Evolutionary conservation across 148 eudicot genomes (phyloP).

Genomic region (Rhododendron vialii): DNA sequence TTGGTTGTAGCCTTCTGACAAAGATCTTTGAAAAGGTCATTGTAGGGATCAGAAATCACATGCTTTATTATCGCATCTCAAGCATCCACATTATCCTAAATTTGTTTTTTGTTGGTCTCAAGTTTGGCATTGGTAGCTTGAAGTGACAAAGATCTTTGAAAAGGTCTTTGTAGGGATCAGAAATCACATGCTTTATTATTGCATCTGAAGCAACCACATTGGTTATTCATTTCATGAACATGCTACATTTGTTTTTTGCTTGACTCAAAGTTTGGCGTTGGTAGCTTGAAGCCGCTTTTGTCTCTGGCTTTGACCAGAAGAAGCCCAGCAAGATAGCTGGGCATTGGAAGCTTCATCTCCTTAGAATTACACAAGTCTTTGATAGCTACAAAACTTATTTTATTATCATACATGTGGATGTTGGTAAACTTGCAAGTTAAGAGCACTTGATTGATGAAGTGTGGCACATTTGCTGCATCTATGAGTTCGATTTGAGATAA

Average conservation of each 20-base stretch:
- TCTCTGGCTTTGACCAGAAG: neutral
- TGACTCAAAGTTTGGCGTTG: neutral
- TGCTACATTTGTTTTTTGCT: neutral
- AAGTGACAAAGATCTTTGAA: neutral
- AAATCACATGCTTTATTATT: neutral
- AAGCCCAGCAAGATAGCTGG: neutral
- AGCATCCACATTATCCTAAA: neutral
- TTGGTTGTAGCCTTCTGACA: neutral
- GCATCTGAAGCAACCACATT: neutral
- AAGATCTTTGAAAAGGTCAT: neutral
- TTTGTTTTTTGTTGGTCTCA: neutral
- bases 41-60: neutral
- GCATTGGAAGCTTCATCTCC: neutral
- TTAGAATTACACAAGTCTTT: neutral
- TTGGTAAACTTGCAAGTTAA: neutral
- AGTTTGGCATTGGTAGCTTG: neutral
- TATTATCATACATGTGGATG: neutral
- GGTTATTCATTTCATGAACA: neutral
- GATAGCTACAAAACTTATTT: neutral
- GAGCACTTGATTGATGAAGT: neutral
- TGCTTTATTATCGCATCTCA: neutral
- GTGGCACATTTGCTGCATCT: neutral
- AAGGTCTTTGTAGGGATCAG: neutral
- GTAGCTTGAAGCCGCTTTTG: neutral
- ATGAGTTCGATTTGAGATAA: neutral